Evolutionary conservation across 2,329 filamentous ascomycete species (phyloP).

Genomic region (Diaporthe citriasiana): DNA sequence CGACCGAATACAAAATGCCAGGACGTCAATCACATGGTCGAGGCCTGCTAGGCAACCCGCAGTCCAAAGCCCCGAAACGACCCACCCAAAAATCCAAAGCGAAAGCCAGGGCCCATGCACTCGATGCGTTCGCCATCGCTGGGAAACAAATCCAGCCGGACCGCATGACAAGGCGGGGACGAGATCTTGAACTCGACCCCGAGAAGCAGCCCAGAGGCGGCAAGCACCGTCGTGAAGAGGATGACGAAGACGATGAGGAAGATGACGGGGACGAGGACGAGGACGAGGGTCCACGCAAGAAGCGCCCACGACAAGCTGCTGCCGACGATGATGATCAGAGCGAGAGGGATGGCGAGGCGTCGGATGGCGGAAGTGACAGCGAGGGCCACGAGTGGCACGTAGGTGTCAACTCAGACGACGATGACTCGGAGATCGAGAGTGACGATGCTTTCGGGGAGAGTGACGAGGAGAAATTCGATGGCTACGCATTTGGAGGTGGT

Average conservation of each 20-base stretch:
- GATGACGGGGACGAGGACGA: constrained; percentile 77
- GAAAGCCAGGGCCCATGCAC: constrained; percentile 63
- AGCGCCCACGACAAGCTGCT: constrained; percentile 57
- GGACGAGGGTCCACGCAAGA: constrained; percentile 65
- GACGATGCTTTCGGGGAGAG: constrained; percentile 90
- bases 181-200: constrained; percentile 66
- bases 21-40: constrained; percentile 72
- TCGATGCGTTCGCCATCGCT: constrained; percentile 71
- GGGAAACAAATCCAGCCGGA: constrained; percentile 62
- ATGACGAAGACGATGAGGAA: constrained; percentile 65
- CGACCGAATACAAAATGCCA: constrained; percentile 57
- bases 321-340: constrained; percentile 57
- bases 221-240: constrained; percentile 61
- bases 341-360: constrained; percentile 67
- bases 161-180: constrained; percentile 55
- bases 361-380: constrained; percentile 84
- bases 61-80: constrained; percentile 48
- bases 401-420: constrained; percentile 72
- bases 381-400: constrained; percentile 89
- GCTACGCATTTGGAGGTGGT: constrained; percentile 71
- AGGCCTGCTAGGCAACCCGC: constrained; percentile 57
- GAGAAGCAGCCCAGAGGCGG: constrained; percentile 51
- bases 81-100: constrained; percentile 59
- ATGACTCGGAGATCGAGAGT: constrained; percentile 75
- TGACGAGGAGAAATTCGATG: constrained; percentile 87